Evolutionary conservation across 768 basidiomycete species (phyloP), one percentile per base, ranked within the genome.

Genomic region (Plicaturopsis crispa): DNA sequence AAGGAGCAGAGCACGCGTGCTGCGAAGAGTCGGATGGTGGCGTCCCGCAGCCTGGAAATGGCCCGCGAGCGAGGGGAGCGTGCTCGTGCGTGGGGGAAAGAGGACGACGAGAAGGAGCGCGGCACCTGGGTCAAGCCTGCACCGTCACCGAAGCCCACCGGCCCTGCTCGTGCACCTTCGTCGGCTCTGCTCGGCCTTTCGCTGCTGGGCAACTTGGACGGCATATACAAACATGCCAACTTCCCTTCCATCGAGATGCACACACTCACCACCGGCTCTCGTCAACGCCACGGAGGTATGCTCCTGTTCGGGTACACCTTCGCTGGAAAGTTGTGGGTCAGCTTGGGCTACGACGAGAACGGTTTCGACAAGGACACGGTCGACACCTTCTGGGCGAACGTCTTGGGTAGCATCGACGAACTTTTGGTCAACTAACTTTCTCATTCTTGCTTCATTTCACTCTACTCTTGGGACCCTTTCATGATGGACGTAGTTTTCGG

Each of bases 241-340:
- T 88, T 73, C 60, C 68, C 72, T n/a, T 45, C 42, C 1, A 59
- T 88, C 43, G 56, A 70, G 54, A 63, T 90, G 14, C 76, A 84
- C 46, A 80, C 79, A 4, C 65, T 92, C 23, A 90, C 84, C 19
- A 89, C 88, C 2, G 88, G 86, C 3, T 86, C 83, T 5, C 70
- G 88, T n/a, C 87, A 90, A 52, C 74, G 86, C 3, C 53, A 72
- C 0, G 78, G 84, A 7, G 85, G 78, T 2, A 80, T 89, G 75
- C 65, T 92, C 26, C 57, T 92, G n/a, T 88, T 91, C 42, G 81
- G 80, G 3, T 84, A 84, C 56, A 85, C 81, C 0, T 84, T 82
- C 46, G 75, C 65, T 16, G 80, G 78, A 5, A 80, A 77, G 57
- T 57, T 91, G 13, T 89, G 83, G 83, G 52, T 90, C 24, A 86